Conservation (phyloP, 306 rosid genomes). For the Luffa acutangula region DNA sequence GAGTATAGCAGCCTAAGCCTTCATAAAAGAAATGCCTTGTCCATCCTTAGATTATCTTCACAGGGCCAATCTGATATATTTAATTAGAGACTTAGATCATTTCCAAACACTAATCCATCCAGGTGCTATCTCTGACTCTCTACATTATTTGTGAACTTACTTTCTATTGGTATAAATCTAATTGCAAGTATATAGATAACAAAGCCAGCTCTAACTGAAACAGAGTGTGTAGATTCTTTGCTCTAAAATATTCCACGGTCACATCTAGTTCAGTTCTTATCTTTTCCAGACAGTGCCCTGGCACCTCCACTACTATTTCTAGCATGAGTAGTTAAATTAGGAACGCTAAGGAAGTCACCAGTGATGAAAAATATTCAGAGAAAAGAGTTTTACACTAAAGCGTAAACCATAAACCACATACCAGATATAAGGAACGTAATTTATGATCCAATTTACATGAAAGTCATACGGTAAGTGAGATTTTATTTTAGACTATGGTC, state of each 20-base stretch:
- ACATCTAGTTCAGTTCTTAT: background rate
- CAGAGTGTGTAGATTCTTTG: background rate
- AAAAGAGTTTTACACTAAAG: background rate
- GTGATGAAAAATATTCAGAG: background rate
- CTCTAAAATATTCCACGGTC: background rate
- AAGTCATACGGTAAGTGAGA: background rate
- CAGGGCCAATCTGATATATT: background rate
- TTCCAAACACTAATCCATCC: background rate
- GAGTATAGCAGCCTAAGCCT: background rate
- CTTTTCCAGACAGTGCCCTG: background rate
- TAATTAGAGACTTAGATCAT: background rate
- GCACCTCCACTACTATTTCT: background rate
- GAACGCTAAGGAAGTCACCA: background rate
- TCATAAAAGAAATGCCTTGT: background rate
- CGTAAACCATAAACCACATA: background rate
- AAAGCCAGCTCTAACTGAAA: background rate
- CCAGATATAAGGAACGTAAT: background rate
- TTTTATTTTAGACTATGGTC: background rate
- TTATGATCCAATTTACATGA: background rate
- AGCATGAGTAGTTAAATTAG: background rate
- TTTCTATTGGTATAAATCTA: background rate
- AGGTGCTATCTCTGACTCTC: background rate
- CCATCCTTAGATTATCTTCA: background rate
- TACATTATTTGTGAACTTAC: background rate
- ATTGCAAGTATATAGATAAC: background rate